Percentiles rank a stretch among this genome's conserved stretches.
Conservation (phyloP, 768 basidiomycete genomes). For the Fistulinella prunicolor region DNA sequence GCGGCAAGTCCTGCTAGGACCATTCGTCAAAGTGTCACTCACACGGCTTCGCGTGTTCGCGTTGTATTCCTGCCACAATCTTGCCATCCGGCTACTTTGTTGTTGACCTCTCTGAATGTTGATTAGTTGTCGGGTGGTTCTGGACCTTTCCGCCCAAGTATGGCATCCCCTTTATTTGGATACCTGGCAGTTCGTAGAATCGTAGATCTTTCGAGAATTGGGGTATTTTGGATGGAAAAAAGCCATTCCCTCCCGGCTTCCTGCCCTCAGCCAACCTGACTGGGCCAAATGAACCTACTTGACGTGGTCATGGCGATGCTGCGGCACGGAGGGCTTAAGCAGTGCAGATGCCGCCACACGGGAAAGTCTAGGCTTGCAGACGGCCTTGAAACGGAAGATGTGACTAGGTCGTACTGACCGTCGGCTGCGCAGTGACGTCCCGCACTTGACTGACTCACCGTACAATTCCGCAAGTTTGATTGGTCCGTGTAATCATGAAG, state of each 20-base stretch:
- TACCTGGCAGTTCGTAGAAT: not conserved
- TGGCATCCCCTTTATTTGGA: too few relatives aligned
- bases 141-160: not conserved
- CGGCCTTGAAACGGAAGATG: not conserved
- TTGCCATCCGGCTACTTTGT: constrained; percentile 20
- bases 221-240: not conserved
- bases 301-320: constrained; percentile 4
- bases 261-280: constrained; percentile 1
- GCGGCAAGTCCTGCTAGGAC: too few relatives aligned
- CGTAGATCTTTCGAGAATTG: not conserved
- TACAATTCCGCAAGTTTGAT: not conserved
- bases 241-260: not conserved
- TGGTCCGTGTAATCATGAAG: not conserved
- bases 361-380: not conserved
- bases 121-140: not conserved
- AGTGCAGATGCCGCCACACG: not conserved
- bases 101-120: not conserved
- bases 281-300: constrained; percentile 3
- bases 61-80: constrained; percentile 15
- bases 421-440: too few relatives aligned
- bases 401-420: too few relatives aligned
- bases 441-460: too few relatives aligned
- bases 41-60: constrained; percentile 9
- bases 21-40: constrained; percentile 1
- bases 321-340: not conserved